These are phyloP conservation scores for Raffaelea ambrosiae DNA, from an alignment of 2,329 filamentous ascomycete genomes.

Conservation along the genomic window DNA sequence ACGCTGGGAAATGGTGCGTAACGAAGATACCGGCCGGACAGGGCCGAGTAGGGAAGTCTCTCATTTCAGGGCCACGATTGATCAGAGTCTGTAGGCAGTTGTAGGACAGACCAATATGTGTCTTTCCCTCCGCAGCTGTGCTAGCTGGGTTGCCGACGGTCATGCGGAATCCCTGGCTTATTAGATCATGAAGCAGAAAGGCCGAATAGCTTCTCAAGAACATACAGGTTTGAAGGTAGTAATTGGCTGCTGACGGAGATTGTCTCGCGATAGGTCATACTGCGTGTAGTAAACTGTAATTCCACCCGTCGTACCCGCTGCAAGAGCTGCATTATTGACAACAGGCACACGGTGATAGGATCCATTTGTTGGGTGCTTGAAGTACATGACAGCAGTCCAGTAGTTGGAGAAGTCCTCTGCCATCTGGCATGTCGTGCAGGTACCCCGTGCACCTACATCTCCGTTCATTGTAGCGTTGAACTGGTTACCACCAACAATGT, in stretches of 20 bases:
- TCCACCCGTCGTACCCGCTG: slow-evolving; percentile 9
- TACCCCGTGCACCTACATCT: slow-evolving; percentile 9
- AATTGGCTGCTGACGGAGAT: slow-evolving; percentile 8
- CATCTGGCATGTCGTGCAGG: slow-evolving; percentile 13
- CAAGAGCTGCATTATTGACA: slow-evolving; percentile 10
- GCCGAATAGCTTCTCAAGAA: background rate
- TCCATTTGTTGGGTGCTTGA: slow-evolving; percentile 10
- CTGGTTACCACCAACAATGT: slow-evolving; percentile 16
- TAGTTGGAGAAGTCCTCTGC: slow-evolving; percentile 27
- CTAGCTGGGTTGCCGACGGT: slow-evolving; percentile 15
- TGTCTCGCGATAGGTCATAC: slow-evolving; percentile 9
- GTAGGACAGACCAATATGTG: slow-evolving; percentile 13
- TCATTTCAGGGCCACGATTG: slow-evolving; percentile 11
- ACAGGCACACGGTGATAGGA: slow-evolving; percentile 12
- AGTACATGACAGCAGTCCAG: slow-evolving; percentile 14
- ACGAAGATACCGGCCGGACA: slow-evolving; percentile 15
- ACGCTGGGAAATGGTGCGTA: slow-evolving; percentile 16
- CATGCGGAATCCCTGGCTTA: slow-evolving; percentile 14
- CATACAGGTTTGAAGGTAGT: slow-evolving; percentile 11
- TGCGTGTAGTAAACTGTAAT: slow-evolving; percentile 13
- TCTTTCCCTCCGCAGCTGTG: slow-evolving; percentile 6
- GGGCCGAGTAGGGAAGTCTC: slow-evolving; percentile 11
- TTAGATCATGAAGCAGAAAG: background rate
- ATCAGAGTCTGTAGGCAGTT: slow-evolving; percentile 13
- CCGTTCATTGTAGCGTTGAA: slow-evolving; percentile 20